A percentile compares a stretch with the other conserved stretches of the same genome.
Conservation (phyloP, 140 eudicot species). For the Oenanthe javanica region DNA sequence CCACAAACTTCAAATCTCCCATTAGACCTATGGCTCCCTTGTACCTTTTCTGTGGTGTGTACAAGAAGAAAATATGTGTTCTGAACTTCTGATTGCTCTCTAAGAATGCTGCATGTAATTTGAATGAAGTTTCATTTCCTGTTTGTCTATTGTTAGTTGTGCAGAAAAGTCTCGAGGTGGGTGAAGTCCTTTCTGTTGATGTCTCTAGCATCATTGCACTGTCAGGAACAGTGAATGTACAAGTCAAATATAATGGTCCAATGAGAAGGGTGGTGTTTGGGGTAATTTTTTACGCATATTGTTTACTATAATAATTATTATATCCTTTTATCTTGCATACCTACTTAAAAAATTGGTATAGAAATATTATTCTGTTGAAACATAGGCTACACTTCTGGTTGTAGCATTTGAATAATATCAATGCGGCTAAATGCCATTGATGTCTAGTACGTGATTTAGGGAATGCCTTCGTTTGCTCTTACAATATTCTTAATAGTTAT, state of each 20-base stretch:
- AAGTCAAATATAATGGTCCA: slow-evolving; percentile 79
- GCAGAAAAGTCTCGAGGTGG: slow-evolving; percentile 97
- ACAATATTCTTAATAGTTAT: neutral
- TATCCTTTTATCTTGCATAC: neutral
- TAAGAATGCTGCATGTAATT: neutral
- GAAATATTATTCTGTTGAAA: neutral
- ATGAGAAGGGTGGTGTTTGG: slow-evolving; percentile 91
- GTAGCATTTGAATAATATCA: neutral
- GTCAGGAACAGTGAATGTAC: slow-evolving; percentile 62
- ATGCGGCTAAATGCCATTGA: neutral
- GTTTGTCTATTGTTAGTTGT: slow-evolving; percentile 50
- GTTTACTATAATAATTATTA: neutral
- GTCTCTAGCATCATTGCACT: slow-evolving; percentile 80
- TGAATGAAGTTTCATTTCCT: neutral
- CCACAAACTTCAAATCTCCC: neutral
- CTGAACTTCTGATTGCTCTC: neutral
- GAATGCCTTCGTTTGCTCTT: neutral
- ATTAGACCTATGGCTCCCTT: neutral
- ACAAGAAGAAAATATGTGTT: neutral
- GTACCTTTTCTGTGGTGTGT: neutral
- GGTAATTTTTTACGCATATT: slow-evolving; percentile 38
- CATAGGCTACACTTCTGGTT: neutral
- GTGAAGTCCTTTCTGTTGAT: slow-evolving; percentile 87
- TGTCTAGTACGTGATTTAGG: neutral
- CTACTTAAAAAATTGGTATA: neutral